Base-by-base conservation (phyloP, 140 eudicot species). In the Flaveria floridana region DNA sequence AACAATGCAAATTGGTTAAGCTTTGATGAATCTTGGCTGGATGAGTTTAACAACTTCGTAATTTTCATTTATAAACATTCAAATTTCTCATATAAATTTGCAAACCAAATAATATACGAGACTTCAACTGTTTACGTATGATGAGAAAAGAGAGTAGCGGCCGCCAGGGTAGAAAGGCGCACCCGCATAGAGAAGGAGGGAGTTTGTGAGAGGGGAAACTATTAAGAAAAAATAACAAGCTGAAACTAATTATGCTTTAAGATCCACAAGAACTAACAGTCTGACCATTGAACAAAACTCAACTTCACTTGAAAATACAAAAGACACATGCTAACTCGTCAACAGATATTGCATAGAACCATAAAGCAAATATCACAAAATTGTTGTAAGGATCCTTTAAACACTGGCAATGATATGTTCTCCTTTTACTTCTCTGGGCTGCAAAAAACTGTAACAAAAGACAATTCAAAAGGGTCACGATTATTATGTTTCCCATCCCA, bases 291-390 rank as follows among this genome's bases (percentile, higher is more conserved):
- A 61, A 61, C 66, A 23, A 61, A 61, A 74, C 25, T 76, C 61
- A 53, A 68, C 42, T 67, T 30, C 74, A 68, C 51, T 68, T 56
- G 9, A 61, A 61, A 61, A 12, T 66, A 68, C 69, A 76, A 16
- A 64, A 30, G 53, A 37, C n/a, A 30, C 76, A 57, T 20, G 69
- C 57, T 42, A 73, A 62, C 44, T 72, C 56, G 44, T 63, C 64
- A 30, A 42, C 78, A 14, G 25, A 39, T 23, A 16, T 11, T 59
- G 65, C 65, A 78, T 28, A 15, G 62, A 78, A 61, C 46, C 46
- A 59, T n/a, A 70, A 23, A 2, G 41, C 55, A 72, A 62, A 16
- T 18, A 64, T 42, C 68, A 71, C 82, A 79, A 79, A 78, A 79
- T 15, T 62, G 78, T 70, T 12, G 4, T 14, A 58, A 55, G 30